Base-by-base conservation (phyloP, 2,329 filamentous ascomycete species). In the Fusarium sp. region DNA sequence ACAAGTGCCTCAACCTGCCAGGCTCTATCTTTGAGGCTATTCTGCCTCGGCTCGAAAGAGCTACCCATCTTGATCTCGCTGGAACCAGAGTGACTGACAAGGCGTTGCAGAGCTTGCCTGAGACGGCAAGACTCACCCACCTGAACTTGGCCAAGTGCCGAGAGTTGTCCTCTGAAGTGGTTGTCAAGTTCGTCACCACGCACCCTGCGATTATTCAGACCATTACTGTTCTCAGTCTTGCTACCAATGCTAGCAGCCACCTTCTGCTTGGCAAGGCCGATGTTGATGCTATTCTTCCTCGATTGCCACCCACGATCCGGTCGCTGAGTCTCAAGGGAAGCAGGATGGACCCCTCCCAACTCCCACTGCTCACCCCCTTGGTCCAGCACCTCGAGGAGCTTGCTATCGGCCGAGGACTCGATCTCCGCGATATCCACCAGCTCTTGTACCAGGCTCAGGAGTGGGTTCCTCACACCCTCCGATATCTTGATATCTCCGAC, bases 61-160 rank as follows among this genome's bases (percentile, higher is more conserved):
- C 93, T 50, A 94, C 91, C 1, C 91, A 93, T 72, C 84, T 95
- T 34, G 91, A 95, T 71, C 82, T 93, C n/a, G 86, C 89, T 9
- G 90, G 91, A 66, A 93, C 91, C 2, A 85, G 89, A 65, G 86
- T 95, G 68, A 93, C 88, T 31, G 86, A 92, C 73, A 79, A 81
- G 24, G 91, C 91, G 5, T 81, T 95, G 13, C 79, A 84, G 67
- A 86, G 86, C 19, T 91, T 94, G 61, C 90, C 91, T 1, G 72
- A 81, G n/a, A 88, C 88, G 5, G 91, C 91, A 10, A 81, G 80
- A 61, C 83, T 94, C 64, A 93, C 89, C 1, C 91, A 95, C 72
- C 79, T 95, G 50, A 93, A 92, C 70, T 78, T 95, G 42, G 87
- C 89, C 62, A 91, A 91, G 75, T 94, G 91, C 80, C 87, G 85